These are phyloP conservation scores for Penicillium rolfsii DNA, from an alignment of 2,329 filamentous ascomycete species.

Conservation along the genomic window DNA sequence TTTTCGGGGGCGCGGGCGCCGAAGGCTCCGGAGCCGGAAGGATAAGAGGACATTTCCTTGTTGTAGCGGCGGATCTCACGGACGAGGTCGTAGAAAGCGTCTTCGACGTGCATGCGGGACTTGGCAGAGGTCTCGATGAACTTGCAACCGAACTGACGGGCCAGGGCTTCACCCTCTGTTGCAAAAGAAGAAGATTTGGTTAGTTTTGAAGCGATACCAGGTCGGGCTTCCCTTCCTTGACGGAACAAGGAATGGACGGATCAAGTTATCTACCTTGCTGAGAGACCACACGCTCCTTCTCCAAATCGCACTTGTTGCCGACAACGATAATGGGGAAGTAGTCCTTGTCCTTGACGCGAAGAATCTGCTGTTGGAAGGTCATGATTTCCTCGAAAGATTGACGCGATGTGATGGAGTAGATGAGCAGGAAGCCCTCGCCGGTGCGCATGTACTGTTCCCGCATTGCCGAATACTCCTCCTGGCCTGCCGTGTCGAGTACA, in stretches of 20 bases:
- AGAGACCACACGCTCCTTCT: slow-evolving; percentile 86
- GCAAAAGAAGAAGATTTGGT: background rate
- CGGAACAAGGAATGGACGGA: background rate
- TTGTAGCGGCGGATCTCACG: slow-evolving; percentile 98
- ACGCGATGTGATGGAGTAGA: slow-evolving; percentile 97
- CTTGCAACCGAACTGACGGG: slow-evolving; percentile 88
- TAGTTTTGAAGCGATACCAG: background rate
- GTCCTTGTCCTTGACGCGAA: slow-evolving; percentile 98
- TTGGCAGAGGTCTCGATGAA: slow-evolving; percentile 99
- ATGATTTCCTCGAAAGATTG: slow-evolving; percentile 98
- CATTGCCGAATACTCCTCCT: slow-evolving; percentile 99
- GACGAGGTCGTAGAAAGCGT: slow-evolving; percentile 97
- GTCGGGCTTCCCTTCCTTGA: background rate
- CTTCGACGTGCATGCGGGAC: slow-evolving; percentile 96
- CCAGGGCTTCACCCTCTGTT: slow-evolving; percentile 85
- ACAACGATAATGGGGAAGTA: slow-evolving; percentile 99
- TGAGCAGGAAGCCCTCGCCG: slow-evolving; percentile 94
- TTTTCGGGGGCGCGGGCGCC: slow-evolving; percentile 61
- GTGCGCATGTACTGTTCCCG: slow-evolving; percentile 99
- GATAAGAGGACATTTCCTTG: slow-evolving; percentile 93
- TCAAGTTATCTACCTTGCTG: slow-evolving; percentile 72
- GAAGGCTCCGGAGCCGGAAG: slow-evolving; percentile 67
- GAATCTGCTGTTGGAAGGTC: slow-evolving; percentile 98
- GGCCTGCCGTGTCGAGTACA: slow-evolving; percentile 95
- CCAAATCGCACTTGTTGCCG: slow-evolving; percentile 99